phyloP scores from a whole-genome alignment of 768 basidiomycete genomes.

The Lyophyllum atratum region DNA sequence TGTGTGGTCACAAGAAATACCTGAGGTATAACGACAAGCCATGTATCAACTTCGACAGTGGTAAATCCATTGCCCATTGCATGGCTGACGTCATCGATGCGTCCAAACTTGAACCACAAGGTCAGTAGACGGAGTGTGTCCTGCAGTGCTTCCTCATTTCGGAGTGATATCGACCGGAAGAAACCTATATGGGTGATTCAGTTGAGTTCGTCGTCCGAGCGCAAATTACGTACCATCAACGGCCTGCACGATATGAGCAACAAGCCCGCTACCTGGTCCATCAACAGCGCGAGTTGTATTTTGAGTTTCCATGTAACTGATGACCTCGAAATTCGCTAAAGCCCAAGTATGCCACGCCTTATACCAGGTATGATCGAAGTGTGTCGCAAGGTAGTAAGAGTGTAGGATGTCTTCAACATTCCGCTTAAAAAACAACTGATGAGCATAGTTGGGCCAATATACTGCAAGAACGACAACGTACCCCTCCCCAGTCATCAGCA shows the following conservation, averaged over 20 bases:
- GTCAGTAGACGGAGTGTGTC: conserved; percentile 93
- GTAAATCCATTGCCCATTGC: conserved; percentile 88
- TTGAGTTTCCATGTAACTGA: conserved; percentile 76
- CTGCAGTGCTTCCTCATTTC: conserved; percentile 89
- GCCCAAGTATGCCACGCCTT: conserved; percentile 99
- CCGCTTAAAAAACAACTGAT: conserved; percentile 46
- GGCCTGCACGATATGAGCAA: conserved; percentile 86
- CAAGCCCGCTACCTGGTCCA: conserved; percentile 62
- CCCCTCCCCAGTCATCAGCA: conserved; percentile 77
- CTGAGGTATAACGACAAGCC: conserved; percentile 99
- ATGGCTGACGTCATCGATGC: conserved; percentile 84
- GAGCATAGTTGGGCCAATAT: not conserved
- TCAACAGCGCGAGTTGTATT: conserved; percentile 56
- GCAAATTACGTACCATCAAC: conserved; percentile 66
- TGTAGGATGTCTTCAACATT: conserved; percentile 82
- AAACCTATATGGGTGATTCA: conserved; percentile 57
- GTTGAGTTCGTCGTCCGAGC: not conserved
- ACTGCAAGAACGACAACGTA: conserved; percentile 38
- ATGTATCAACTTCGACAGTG: conserved; percentile 92
- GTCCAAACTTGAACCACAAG: conserved; percentile 97
- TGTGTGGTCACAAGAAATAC: conserved; percentile 36
- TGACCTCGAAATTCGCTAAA: conserved; percentile 92
- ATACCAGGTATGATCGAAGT: conserved; percentile 95
- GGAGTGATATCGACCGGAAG: conserved; percentile 91
- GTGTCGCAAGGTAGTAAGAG: conserved; percentile 85